Evolutionary conservation across 345 rosid genomes (phyloP), one percentile per base, ranked within the genome.

Genomic region (Isatis tinctoria): DNA sequence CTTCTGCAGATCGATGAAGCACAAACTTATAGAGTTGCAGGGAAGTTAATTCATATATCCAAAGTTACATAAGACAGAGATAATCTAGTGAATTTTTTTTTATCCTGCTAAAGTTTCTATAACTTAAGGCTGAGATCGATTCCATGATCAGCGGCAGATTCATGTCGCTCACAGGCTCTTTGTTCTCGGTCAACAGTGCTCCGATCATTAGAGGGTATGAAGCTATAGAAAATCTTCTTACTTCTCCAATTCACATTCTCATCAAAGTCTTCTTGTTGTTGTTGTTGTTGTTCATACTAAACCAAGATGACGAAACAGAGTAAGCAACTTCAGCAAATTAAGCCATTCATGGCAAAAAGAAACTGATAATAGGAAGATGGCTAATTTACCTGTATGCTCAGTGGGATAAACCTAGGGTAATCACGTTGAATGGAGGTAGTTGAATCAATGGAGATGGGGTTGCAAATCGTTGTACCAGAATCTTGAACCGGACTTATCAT

Each of bases 61-160:
- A n/a, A n/a, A n/a, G n/a, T n/a, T 22, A 64, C 39, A 54, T 24
- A 54, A 73, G 20, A 63, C 18, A 53, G 17, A 22, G 22, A 60
- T 7, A 27, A 62, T n/a, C 22, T 62, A 26, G 47, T 60, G 33
- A 16, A 1, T 6, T 5, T n/a, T n/a, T 2, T 28, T 10, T 10
- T 39, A 7, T 22, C 2, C 17, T 10, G 22, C 24, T 24, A n/a
- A n/a, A 60, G 5, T 30, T 36, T 48, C 24, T 68, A 68, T 41
- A 75, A 60, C 74, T 75, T 75, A 32, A 75, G 79, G 69, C 26
- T 68, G 24, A 75, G 74, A 52, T 75, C 74, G 22, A 75, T 68
- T 51, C 49, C 79, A 75, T 40, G 64, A 22, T 68, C 69, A 40
- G 12, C 3, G 4, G 45, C 11, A 60, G 68, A n/a, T 60, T 41